Base-by-base conservation (phyloP, 805 yeast species). In the Trichomonascus vanleenenianus region DNA sequence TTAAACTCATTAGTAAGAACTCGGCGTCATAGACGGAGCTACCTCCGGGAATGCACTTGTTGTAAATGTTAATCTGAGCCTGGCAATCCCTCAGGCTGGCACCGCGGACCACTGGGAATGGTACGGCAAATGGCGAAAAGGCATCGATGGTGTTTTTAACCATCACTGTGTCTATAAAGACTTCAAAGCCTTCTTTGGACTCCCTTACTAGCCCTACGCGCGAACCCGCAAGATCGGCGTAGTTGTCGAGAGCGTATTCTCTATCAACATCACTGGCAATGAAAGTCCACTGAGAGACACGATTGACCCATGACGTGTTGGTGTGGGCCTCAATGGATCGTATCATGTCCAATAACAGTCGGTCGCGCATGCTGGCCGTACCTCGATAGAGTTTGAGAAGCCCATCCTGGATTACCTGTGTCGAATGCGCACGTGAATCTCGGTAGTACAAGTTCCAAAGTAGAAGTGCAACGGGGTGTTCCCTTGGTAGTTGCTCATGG, bases 241-340 rank as follows among this genome's bases (percentile, higher is more conserved):
- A 22, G 27, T 22, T 22, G 9, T 66, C 2, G 73, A 67, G n/a
- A 76, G 60, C 3, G 75, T 27, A 15, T 51, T 73, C 71, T 48
- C 68, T 69, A 32, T 70, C 71, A 42, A 79, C 70, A 19, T 66
- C 64, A n/a, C 72, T 70, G 8, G 41, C 27, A 42, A 71, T 70
- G 42, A 81, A 73, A 43, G 83, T 88, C 94, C 95, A 85, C 38
- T 73, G 67, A 30, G 70, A 64, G 3, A 84, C 78, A 32, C 68
- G 60, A 43, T 70, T 70, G n/a, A 83, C 68, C 94, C 95, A 87
- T 6, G 87, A 76, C 3, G 62, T 54, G 11, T 72, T 64, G 5
- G 71, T 30, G 1, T 43, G 33, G 3, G 75, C 56, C 61, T 91
- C 97, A 31, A 87, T 67, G 10, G 60, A 59, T 44, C 71, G 68